Percentiles rank a stretch among this genome's conserved stretches.
Conservation (phyloP, 1,284 basidiomycete species). For the Microbotryum lychnidis-dioicae region DNA sequence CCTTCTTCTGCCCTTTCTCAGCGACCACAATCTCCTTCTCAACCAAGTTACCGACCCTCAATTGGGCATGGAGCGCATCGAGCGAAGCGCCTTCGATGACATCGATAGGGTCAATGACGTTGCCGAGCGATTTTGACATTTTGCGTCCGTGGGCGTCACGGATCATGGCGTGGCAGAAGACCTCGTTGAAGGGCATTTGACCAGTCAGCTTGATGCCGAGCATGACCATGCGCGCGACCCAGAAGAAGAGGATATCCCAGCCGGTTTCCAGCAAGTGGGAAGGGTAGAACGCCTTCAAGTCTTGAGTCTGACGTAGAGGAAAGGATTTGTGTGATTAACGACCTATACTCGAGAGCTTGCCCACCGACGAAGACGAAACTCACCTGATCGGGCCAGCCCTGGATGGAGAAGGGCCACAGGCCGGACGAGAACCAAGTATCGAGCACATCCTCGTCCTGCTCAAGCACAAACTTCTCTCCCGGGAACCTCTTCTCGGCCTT, state of each 20-base stretch:
- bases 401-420: constrained; percentile 95
- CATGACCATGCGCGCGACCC: constrained; percentile 98
- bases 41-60: constrained; percentile 86
- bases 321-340: background rate
- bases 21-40: constrained; percentile 90
- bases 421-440: constrained; percentile 99
- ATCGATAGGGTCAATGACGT: constrained; percentile 95
- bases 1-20: constrained; percentile 92
- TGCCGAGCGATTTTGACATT: constrained; percentile 98
- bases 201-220: constrained; percentile 85
- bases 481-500: constrained; percentile 67
- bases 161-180: constrained; percentile 99
- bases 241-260: constrained; percentile 99
- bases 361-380: constrained; percentile 14
- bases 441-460: constrained; percentile 94
- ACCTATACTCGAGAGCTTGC: background rate
- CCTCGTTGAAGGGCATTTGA: constrained; percentile 89
- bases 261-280: constrained; percentile 87
- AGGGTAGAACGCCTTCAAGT: constrained; percentile 78
- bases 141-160: constrained; percentile 97
- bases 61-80: constrained; percentile 75
- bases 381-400: constrained; percentile 92
- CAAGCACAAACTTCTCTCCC: constrained; percentile 63
- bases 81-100: constrained; percentile 83
- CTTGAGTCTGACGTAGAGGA: constrained; percentile 50